Evolutionary conservation across 1,284 basidiomycete genomes (phyloP).

Genomic region (Rhodotorula sp.): DNA sequence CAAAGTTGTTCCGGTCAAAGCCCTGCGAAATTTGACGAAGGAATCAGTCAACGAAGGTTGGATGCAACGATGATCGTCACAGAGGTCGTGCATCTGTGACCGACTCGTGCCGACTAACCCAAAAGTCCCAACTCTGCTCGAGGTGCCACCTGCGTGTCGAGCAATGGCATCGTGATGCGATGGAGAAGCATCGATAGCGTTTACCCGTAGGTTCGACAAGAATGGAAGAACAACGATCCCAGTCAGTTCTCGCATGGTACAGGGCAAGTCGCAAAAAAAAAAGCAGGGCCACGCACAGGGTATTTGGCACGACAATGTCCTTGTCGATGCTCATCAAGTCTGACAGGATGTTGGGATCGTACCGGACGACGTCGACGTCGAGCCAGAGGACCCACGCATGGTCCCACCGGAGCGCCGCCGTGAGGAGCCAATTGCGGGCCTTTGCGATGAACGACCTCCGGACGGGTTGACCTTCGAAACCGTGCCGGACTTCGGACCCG

Average conservation of each 20-base stretch:
- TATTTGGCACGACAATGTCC: conserved; percentile 33
- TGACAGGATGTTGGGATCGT: conserved; percentile 31
- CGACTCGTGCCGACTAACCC: conserved; percentile 14
- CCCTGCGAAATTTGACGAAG: conserved; percentile 7
- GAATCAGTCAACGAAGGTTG: too few species aligned
- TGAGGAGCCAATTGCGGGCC: conserved; percentile 33
- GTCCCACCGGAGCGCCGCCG: conserved; percentile 19
- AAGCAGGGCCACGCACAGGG: conserved; percentile 4
- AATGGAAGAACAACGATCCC: too few species aligned
- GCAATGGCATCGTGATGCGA: neutral
- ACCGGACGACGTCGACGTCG: conserved; percentile 37
- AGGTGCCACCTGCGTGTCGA: conserved; percentile 12
- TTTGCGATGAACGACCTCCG: conserved; percentile 28
- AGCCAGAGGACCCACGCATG: conserved; percentile 34
- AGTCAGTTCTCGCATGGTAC: too few species aligned
- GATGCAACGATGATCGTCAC: too few species aligned
- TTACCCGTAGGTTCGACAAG: too few species aligned
- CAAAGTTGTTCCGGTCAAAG: conserved; percentile 35
- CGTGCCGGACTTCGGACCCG: conserved; percentile 23
- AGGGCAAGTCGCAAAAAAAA: neutral
- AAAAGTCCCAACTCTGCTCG: conserved; percentile 31
- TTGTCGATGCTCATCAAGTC: conserved; percentile 36
- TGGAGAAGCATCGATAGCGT: neutral
- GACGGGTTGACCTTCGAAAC: conserved; percentile 34
- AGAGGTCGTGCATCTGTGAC: too few species aligned